These are phyloP conservation scores for Septoria linicola DNA, from an alignment of 2,329 filamentous ascomycete genomes.

Conservation along the genomic window DNA sequence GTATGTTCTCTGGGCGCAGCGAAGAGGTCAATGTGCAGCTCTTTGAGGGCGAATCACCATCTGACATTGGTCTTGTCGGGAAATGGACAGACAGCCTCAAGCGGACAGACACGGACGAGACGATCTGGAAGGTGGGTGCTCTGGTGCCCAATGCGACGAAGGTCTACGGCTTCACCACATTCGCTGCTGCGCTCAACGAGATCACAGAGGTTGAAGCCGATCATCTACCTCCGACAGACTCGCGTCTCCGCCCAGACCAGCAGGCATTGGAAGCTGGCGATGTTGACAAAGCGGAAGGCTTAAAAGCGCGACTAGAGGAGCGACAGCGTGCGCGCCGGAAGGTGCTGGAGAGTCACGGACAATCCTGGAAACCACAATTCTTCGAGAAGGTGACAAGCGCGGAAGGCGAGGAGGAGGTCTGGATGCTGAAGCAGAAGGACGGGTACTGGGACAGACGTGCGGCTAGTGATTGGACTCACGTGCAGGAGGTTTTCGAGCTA, in stretches of 20 bases:
- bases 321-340: slow-evolving; percentile 72
- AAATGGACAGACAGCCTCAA: slow-evolving; percentile 80
- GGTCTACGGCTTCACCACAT: slow-evolving; percentile 84
- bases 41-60: slow-evolving; percentile 63
- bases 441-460: slow-evolving; percentile 90
- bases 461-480: slow-evolving; percentile 63
- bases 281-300: slow-evolving; percentile 76
- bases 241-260: slow-evolving; percentile 81
- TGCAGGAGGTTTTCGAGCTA: slow-evolving; percentile 55
- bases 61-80: slow-evolving; percentile 68
- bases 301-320: slow-evolving; percentile 84
- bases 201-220: slow-evolving; percentile 75
- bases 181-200: slow-evolving; percentile 85
- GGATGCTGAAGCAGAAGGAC: slow-evolving; percentile 71
- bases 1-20: slow-evolving; percentile 93
- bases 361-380: slow-evolving; percentile 75
- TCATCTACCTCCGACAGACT: slow-evolving; percentile 77
- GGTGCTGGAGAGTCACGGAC: slow-evolving; percentile 71
- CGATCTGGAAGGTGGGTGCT: slow-evolving; percentile 75
- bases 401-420: slow-evolving; percentile 47
- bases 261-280: slow-evolving; percentile 77
- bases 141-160: slow-evolving; percentile 76
- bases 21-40: slow-evolving; percentile 83
- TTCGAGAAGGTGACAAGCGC: slow-evolving; percentile 65
- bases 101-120: slow-evolving; percentile 61